A percentile compares a stretch with the other conserved stretches of the same genome.
phyloP scores from a whole-genome alignment of 2,329 filamentous ascomycete species.

The Lachnellula suecica region DNA sequence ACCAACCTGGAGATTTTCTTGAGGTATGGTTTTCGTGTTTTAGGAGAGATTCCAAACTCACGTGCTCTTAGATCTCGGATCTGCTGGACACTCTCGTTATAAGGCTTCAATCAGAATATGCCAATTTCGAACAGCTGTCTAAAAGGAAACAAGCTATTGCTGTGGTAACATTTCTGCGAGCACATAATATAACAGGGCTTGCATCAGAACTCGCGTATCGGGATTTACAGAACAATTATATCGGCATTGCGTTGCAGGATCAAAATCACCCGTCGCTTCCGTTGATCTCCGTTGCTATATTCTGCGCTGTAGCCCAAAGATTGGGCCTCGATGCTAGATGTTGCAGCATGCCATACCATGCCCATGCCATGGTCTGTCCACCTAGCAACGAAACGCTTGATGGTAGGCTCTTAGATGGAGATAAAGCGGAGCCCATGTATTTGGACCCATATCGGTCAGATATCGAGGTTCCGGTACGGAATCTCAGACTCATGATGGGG shows the following conservation, averaged over 20 bases:
- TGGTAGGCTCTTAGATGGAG: slow-evolving; percentile 40
- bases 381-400: slow-evolving; percentile 60
- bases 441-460: slow-evolving; percentile 77
- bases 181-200: slow-evolving; percentile 68
- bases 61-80: slow-evolving; percentile 51
- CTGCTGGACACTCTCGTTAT: slow-evolving; percentile 64
- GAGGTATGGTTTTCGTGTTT: slow-evolving; percentile 45
- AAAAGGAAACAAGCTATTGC: slow-evolving; percentile 66
- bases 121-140: slow-evolving; percentile 53
- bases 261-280: slow-evolving; percentile 77
- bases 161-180: slow-evolving; percentile 68
- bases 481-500: slow-evolving; percentile 60
- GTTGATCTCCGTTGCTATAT: slow-evolving; percentile 84
- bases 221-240: slow-evolving; percentile 81
- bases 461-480: slow-evolving; percentile 60
- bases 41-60: slow-evolving; percentile 9
- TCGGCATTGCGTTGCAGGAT: slow-evolving; percentile 76
- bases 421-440: slow-evolving; percentile 63
- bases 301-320: slow-evolving; percentile 73
- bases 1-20: slow-evolving; percentile 69
- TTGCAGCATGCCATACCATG: slow-evolving; percentile 81
- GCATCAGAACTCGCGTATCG: slow-evolving; percentile 68
- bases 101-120: slow-evolving; percentile 52
- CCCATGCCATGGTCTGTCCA: slow-evolving; percentile 75
- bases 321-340: slow-evolving; percentile 75